Evolutionary conservation across 257 asterid genomes (phyloP).

Genomic region (Gardenia jasminoides): DNA sequence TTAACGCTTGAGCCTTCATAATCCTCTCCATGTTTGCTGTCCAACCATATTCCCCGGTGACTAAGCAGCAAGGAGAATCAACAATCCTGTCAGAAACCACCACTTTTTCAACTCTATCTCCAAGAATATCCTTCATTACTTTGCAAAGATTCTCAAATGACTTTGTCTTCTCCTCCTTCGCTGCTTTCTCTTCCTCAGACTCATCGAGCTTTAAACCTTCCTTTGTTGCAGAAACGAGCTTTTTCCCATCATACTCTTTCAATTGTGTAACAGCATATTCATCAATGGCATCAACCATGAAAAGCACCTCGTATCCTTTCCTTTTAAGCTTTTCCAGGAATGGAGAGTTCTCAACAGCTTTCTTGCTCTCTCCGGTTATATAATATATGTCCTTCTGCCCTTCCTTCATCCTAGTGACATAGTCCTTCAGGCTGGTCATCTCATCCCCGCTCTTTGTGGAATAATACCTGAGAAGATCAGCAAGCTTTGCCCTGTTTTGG

Average conservation of each 20-base stretch:
- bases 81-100: constrained; percentile 26
- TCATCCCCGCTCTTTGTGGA: constrained; percentile 85
- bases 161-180: constrained; percentile 21
- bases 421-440: constrained; percentile 68
- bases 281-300: constrained; percentile 82
- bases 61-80: constrained; percentile 24
- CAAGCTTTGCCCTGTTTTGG: constrained; percentile 71
- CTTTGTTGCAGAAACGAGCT: constrained; percentile 70
- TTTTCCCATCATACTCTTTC: constrained; percentile 79
- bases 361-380: constrained; percentile 79
- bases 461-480: constrained; percentile 63
- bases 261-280: constrained; percentile 74
- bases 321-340: constrained; percentile 75
- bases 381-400: constrained; percentile 82
- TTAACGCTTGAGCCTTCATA: constrained; percentile 26
- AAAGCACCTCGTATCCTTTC: constrained; percentile 75
- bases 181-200: constrained; percentile 24
- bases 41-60: constrained; percentile 32
- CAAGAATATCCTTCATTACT: constrained; percentile 25
- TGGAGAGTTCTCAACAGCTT: constrained; percentile 73
- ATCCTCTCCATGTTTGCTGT: constrained; percentile 30
- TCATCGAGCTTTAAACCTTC: constrained; percentile 85
- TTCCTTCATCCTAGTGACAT: constrained; percentile 83
- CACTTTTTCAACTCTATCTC: constrained; percentile 25
- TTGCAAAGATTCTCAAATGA: constrained; percentile 28